Evolutionary conservation across 2,329 filamentous ascomycete species (phyloP).

Genomic region (Colletotrichum lupini): DNA sequence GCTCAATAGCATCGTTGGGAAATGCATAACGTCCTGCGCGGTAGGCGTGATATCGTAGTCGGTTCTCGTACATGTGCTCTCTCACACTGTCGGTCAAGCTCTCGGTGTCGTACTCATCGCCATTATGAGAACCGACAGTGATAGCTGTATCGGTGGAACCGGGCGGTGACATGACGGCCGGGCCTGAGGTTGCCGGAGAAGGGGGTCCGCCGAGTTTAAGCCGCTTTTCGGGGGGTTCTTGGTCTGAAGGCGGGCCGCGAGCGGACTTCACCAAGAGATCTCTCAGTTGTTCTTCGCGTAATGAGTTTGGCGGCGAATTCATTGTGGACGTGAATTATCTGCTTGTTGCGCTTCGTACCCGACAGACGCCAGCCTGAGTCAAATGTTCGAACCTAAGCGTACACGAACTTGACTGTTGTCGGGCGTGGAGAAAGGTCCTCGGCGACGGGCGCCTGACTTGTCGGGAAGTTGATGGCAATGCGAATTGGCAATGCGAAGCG

Average conservation of each 20-base stretch:
- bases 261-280: neutral
- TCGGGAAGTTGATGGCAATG: neutral
- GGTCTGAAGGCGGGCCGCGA: neutral
- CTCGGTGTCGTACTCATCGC: conserved; percentile 44
- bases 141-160: conserved; percentile 33
- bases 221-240: conserved; percentile 26
- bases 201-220: conserved; percentile 14
- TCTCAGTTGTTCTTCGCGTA: conserved; percentile 3
- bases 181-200: conserved; percentile 27
- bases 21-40: conserved; percentile 55
- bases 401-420: neutral
- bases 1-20: conserved; percentile 56
- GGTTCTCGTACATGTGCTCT: conserved; percentile 54
- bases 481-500: neutral
- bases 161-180: conserved; percentile 23
- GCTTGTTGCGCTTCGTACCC: neutral
- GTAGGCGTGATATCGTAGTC: conserved; percentile 53
- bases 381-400: neutral
- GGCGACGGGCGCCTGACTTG: neutral
- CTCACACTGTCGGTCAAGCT: conserved; percentile 56
- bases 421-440: neutral
- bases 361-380: neutral
- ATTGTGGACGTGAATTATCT: conserved; percentile 18
- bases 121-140: conserved; percentile 32
- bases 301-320: conserved; percentile 36